A percentile compares a stretch with the other conserved stretches of the same genome.
phyloP scores from a whole-genome alignment of 2,329 filamentous ascomycete genomes.

The Phialemoniopsis sp. region DNA sequence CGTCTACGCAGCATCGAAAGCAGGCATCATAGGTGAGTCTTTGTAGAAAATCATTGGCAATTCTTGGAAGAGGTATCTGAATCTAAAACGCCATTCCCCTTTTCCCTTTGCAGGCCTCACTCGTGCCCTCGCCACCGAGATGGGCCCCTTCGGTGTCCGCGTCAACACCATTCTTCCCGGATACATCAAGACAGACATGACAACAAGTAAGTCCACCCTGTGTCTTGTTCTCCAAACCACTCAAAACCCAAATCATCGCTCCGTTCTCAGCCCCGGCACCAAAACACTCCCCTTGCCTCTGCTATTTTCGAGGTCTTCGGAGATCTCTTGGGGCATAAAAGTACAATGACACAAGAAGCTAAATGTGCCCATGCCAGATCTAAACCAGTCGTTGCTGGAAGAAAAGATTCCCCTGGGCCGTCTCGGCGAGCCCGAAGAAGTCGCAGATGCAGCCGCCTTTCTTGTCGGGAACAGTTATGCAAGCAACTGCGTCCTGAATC shows the following conservation, averaged over 20 bases:
- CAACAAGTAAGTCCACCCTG: constrained; percentile 48
- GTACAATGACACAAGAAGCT: constrained; percentile 4
- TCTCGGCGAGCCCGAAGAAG: constrained; percentile 64
- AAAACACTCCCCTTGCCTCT: constrained; percentile 3
- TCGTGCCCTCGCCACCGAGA: constrained; percentile 59
- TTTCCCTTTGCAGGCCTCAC: constrained; percentile 52
- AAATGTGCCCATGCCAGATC: constrained; percentile 15
- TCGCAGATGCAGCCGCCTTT: constrained; percentile 80
- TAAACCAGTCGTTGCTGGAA: constrained; percentile 28
- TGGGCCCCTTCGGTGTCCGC: constrained; percentile 58
- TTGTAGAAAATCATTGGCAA: neutral
- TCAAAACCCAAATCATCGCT: constrained; percentile 2
- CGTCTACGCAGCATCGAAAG: constrained; percentile 76
- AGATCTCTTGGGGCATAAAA: constrained; percentile 1
- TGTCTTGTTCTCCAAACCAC: constrained; percentile 1
- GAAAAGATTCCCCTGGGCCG: constrained; percentile 59
- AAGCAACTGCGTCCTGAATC: constrained; percentile 81
- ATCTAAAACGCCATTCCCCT: neutral
- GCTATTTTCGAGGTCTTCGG: neutral
- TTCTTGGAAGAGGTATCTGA: constrained; percentile 1
- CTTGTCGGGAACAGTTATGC: constrained; percentile 75
- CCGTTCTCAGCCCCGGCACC: constrained; percentile 4
- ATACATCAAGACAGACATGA: constrained; percentile 81
- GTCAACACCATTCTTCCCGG: constrained; percentile 81
- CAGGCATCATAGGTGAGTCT: constrained; percentile 63